These are phyloP conservation scores for Trichophyton simii DNA, from an alignment of 2,329 filamentous ascomycete genomes.

Conservation along the genomic window DNA sequence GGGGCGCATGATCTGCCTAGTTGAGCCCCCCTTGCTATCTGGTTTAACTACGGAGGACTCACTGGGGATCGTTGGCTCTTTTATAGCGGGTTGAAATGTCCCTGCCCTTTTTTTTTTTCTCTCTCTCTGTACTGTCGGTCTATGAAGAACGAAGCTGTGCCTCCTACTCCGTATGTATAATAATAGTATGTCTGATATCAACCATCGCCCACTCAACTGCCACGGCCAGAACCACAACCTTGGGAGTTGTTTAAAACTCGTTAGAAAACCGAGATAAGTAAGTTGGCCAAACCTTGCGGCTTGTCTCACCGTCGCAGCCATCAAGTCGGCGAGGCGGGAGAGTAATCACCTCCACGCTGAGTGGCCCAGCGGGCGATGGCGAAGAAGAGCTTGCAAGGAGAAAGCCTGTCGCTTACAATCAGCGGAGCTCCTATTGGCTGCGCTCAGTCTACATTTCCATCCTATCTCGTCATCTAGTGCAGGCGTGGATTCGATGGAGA, in stretches of 20 bases:
- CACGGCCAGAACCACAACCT: not conserved
- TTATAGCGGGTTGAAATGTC: no score
- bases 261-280: no score
- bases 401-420: not conserved
- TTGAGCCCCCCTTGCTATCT: no score
- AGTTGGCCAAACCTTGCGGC: no score
- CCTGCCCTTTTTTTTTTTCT: no score
- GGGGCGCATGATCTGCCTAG: constrained; percentile 20
- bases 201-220: not conserved
- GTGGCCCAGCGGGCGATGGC: not conserved
- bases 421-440: not conserved
- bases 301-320: no score
- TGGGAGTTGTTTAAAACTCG: no score
- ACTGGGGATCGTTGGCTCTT: no score
- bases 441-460: not conserved
- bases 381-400: not conserved
- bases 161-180: no score
- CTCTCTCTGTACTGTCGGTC: no score
- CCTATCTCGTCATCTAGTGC: not conserved
- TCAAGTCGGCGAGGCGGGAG: not conserved
- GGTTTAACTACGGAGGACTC: no score
- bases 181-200: not conserved
- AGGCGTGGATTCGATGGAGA: not conserved
- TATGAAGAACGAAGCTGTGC: no score
- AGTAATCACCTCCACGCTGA: not conserved